Base-by-base conservation (phyloP, 1,284 basidiomycete species). In the Erythrobasidium hasegawianum region DNA sequence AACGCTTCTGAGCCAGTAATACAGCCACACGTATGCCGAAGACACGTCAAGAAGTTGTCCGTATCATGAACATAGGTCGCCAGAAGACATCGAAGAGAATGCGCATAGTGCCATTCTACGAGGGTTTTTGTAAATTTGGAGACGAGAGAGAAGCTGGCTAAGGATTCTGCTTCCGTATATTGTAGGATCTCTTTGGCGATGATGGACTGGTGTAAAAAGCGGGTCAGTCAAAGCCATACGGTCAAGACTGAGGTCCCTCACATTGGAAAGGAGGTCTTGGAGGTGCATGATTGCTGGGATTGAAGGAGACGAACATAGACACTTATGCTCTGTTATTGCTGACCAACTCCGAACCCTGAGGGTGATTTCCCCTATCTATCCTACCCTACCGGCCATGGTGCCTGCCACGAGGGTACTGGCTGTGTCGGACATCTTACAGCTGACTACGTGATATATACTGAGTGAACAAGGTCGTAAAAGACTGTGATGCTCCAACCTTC, bases 61-160 rank as follows among this genome's bases (percentile, higher is more conserved):
- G 45, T 47, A 43, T 65, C n/a, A n/a, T 50, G 24, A 45, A 65
- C 49, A 16, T 65, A 65, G 38, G 43, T 14, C 11, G 56, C 56
- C 7, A 65, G 33, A 18, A 53, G 16, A 4, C 53, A 20, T 14
- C 55, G 55, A 22, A 65, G 52, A 14, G 47, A 16, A 45, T 58
- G 62, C 13, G 55, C 56, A 29, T 65, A 65, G 47, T 65, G 56
- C 29, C 33, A 41, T 41, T 58, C 62, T 11, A 57, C 55, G 18
- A 52, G 56, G 2, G 7, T 20, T 58, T 53, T 52, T 1, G 43
- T 57, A 5, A 22, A 9, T 38, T 49, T 20, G 56, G 22, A 16
- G 13, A 54, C 56, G 11, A 41, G 54, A 20, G 50, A 50, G 9
- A 64, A 22, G 16, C 18, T 20, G 3, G 61, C 53, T 24, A 64